Evolutionary conservation across 164 flowering plant species (phyloP).

Genomic region (Magnolia changhungtana): DNA sequence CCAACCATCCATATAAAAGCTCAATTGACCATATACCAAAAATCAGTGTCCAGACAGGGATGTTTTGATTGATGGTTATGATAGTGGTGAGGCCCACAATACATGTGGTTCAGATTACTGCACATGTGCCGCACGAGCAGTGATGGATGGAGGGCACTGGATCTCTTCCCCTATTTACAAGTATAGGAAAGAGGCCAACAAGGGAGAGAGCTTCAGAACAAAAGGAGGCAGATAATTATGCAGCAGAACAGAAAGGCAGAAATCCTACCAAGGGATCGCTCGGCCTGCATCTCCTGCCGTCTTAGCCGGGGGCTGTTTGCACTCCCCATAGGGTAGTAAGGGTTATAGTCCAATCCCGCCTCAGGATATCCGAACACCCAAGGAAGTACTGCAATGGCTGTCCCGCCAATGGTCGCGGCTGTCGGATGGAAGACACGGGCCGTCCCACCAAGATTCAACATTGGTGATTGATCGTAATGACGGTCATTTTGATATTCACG

Average conservation of each 20-base stretch:
- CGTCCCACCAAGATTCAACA: not conserved
- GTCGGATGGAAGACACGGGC: slow-evolving; percentile 1
- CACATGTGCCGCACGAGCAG: not conserved
- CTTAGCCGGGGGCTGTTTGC: slow-evolving; percentile 28
- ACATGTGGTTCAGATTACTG: too few species aligned
- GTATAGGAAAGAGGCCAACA: not conserved
- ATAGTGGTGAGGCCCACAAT: too few species aligned
- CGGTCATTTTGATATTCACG: slow-evolving; percentile 2
- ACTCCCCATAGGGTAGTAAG: slow-evolving; percentile 24
- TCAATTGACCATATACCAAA: too few species aligned
- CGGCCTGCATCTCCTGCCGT: slow-evolving; percentile 40
- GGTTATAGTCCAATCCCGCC: slow-evolving; percentile 27
- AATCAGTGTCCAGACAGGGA: not conserved
- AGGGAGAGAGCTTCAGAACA: slow-evolving; percentile 29
- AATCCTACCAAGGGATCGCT: slow-evolving; percentile 41
- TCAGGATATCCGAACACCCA: slow-evolving; percentile 47
- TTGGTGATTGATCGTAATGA: not conserved
- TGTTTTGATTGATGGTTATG: too few species aligned
- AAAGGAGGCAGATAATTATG: slow-evolving; percentile 41
- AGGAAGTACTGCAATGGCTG: slow-evolving; percentile 34
- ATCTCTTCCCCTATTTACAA: slow-evolving; percentile 1
- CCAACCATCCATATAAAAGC: too few species aligned
- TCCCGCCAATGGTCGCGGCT: slow-evolving; percentile 45
- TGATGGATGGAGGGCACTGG: not conserved
- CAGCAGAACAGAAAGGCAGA: slow-evolving; percentile 50